Base-by-base conservation (phyloP, 108 stramenopile genomes). In the Tribonema minus region DNA sequence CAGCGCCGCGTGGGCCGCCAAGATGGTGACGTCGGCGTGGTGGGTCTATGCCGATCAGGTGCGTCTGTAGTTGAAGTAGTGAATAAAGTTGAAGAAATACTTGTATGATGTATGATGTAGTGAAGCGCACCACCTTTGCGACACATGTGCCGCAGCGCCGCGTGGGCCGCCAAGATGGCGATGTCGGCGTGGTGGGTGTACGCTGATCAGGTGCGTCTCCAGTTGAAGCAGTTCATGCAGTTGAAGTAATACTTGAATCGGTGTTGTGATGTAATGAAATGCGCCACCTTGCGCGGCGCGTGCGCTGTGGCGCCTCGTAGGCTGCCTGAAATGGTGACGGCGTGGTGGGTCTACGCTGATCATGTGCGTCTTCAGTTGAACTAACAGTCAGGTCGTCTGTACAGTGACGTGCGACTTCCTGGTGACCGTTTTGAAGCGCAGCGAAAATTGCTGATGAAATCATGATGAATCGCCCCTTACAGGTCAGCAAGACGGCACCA, bases 401-500 rank as follows among this genome's bases (percentile, higher is more conserved):
- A n/a, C n/a, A n/a, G n/a, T n/a, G n/a, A n/a, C n/a, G n/a, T n/a
- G n/a, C n/a, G n/a, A n/a, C n/a, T n/a, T n/a, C n/a, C n/a, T n/a
- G n/a, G n/a, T n/a, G n/a, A n/a, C n/a, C n/a, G n/a, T n/a, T n/a
- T n/a, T n/a, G n/a, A 32, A 25, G 73, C 20, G 41, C 37, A 20
- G 83, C 74, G 89, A 46, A 80, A 68, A 40, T 85, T 92, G 38
- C 60, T 67, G 67, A 70, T 27, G 71, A 77, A 54, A 94, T 94
- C 76, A 86, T 88, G 58, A 94, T 93, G 9, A n/a, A 95, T 15
- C 88, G 91, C 79, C 91, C 96, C 31, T 88, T 90, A 41, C 94
- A 98, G 84, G 95, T 98, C 1, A 89, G 88, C 85, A 98, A 98
- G 80, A 95, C 92, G 2, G 97, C 95, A 30, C 97, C 94, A 2